Evolutionary conservation across 768 basidiomycete genomes (phyloP), one percentile per base, ranked within the genome.

Genomic region (Hemileccinum impolitum): DNA sequence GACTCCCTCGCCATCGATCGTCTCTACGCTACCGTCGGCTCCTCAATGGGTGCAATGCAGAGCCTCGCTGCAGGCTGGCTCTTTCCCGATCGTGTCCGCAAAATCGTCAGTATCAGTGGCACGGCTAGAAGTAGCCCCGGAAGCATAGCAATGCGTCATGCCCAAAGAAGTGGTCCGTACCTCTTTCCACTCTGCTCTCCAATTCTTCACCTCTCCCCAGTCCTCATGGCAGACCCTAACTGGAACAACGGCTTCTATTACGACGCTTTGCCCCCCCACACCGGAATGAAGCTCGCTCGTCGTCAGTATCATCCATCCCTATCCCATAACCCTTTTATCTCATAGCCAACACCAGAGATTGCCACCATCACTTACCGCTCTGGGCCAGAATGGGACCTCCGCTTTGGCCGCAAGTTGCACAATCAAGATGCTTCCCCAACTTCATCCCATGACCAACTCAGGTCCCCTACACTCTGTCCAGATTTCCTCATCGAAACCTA

Each of bases 181-280:
- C 45, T 5, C 39, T 39, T n/a, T 31, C 21, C 19, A 30, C 48
- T 4, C 19, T 19, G 9, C 23, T 3, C 34, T 40, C 30, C 28
- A 8, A 8, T 12, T n/a, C 39, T 15, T 61, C 2, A 57, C 32
- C 38, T 45, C 26, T 25, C 6, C 42, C 19, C 36, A 97, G 96
- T 99, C 15, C 80, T 99, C 45, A 99, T 99, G 96, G 90, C 95
- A 2, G 96, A 99, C 69, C 95, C 95, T 0, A 97, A 98, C 55
- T 99, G 96, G 96, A 99, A 98, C 53, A 85, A 93, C 31, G 96
- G 96, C 4, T 98, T 95, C 69, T 99, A 99, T 66, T 99, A 99
- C 64, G 91, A 95, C 51, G 76, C 78, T 8, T 65, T 94, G n/a
- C 96, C 96, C 2, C 96, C 96, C 0, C 96, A 99, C 64, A 90